A percentile compares a stretch with the other conserved stretches of the same genome.
phyloP scores from a whole-genome alignment of 1,284 basidiomycete species.

The Exsudoporus floridanus region DNA sequence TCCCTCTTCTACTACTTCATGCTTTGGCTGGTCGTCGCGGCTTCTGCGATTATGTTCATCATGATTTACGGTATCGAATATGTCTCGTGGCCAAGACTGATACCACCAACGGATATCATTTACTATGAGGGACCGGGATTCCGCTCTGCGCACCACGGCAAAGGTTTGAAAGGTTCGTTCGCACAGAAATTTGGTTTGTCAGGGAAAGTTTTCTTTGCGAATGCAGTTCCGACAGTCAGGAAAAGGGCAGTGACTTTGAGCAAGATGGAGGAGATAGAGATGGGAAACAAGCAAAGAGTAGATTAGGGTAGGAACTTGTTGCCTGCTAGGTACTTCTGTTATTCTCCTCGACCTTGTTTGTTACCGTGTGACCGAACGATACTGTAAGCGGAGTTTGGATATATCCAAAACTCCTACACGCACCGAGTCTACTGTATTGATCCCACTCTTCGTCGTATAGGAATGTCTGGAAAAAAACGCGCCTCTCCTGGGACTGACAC shows the following conservation, averaged over 20 bases:
- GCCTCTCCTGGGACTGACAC: constrained; percentile 69
- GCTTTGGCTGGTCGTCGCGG: constrained; percentile 71
- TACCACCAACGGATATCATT: constrained; percentile 81
- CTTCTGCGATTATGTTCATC: constrained; percentile 67
- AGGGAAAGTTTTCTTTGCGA: constrained; percentile 32
- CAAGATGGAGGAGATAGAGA: constrained; percentile 54
- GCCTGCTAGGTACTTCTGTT: not conserved
- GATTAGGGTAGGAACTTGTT: constrained; percentile 45
- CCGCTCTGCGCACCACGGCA: constrained; percentile 75
- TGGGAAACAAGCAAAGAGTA: constrained; percentile 66
- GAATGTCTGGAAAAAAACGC: constrained; percentile 63
- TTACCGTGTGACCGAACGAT: constrained; percentile 13
- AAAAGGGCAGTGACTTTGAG: constrained; percentile 41
- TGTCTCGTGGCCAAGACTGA: constrained; percentile 92
- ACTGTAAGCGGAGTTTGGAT: constrained; percentile 33
- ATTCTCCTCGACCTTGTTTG: not conserved
- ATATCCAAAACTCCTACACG: constrained; percentile 22
- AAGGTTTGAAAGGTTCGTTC: constrained; percentile 55
- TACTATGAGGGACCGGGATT: constrained; percentile 87
- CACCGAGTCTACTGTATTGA: constrained; percentile 1
- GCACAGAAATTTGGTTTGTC: constrained; percentile 36
- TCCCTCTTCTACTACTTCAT: constrained; percentile 80
- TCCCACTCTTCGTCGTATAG: constrained; percentile 5
- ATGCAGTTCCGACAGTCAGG: constrained; percentile 37
- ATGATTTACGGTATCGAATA: constrained; percentile 81